Base-by-base conservation (phyloP, 2,329 filamentous ascomycete species). In the Claviceps sp. region DNA sequence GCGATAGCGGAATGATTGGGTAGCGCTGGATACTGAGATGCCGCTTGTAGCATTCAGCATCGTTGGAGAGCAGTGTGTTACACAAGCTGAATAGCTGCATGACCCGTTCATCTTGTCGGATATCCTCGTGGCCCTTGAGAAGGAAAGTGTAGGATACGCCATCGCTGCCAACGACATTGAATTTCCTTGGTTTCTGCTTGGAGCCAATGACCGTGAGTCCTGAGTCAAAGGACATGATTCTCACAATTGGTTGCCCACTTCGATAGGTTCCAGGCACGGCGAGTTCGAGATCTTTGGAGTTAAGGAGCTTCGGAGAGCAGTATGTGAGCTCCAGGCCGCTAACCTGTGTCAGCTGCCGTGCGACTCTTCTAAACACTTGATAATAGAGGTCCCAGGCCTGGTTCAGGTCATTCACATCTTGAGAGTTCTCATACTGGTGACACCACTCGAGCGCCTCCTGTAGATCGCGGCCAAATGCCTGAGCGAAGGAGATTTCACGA, bases 381-480 rank as follows among this genome's bases (percentile, higher is more conserved):
- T 98, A 98, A 69, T 99, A 99, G 14, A 98, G 79, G 68, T 99
- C 94, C 93, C 93, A 99, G 6, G 93, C 93, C 68, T 95, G 89
- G 63, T 97, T 98, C 45, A 98, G 79, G 65, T 99, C 94, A 47
- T 88, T 91, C 54, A 93, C 82, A 62, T 98, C 93, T 49, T 83
- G 78, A n/a, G 87, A 93, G 42, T 82, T 80, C 61, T 88, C 85
- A 69, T 95, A 98, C 50, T 94, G 87, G 55, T 87, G 83, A 66
- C 93, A 98, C 85, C 93, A 98, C 59, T 97, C 90, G 54, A 88
- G 85, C 8, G 93, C 94, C 68, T 99, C 94, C 53, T 88, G 85
- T 22, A 99, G 77, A 64, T 98, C 94, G 36, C 94, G 84, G 0
- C 93, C 93, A 63, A 99, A 99, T 0, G 93, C 91, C 63, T 98